Evolutionary conservation across 1,284 basidiomycete species (phyloP), one percentile per base, ranked within the genome.

Genomic region (Phlebopus sp.): DNA sequence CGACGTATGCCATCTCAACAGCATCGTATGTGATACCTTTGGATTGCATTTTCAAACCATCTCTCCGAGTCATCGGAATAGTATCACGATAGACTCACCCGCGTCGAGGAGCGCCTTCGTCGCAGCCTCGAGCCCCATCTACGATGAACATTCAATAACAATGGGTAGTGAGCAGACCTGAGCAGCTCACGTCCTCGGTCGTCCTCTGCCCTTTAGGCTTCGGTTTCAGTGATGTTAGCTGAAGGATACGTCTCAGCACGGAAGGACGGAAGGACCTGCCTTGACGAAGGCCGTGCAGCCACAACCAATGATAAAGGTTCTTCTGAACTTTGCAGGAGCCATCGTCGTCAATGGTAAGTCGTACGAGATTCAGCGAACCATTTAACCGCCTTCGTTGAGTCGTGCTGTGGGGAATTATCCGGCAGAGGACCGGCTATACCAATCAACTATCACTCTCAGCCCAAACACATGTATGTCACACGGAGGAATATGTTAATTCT

Each of bases 91-190:
- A 8, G 32, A 53, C 67, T 43, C 49, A 76, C 90, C 90, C 56
- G 91, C 89, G 60, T 93, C 91, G 19, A 92, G 77, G 17, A 93
- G 74, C 0, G 90, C 90, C 59, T 93, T 92, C 2, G 88, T 90
- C 1, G 84, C 80, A 5, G 89, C 90, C 66, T 93, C 90, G 49
- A 92, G 71, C 2, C 86, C 84, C 82, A 89, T 88, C 82, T 84
- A 60, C 18, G 45, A 29, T 34, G 29, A 18, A 21, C 27, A 46
- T 27, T 11, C 21, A 29, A 17, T 13, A n/a, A n/a, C 3, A 1
- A 38, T 30, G 10, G 1, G n/a, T 17, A 42, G 35, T 8, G 2
- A 17, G 31, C 2, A 23, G 8, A 31, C 13, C 17, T 46, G n/a
- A 14, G n/a, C 8, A 19, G 60, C 78, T 52, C 59, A 83, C 84